A percentile compares a stretch with the other conserved stretches of the same genome.
These are phyloP conservation scores for Penicillium angulare DNA, from an alignment of 495 filamentous ascomycete genomes.

Conservation along the genomic window DNA sequence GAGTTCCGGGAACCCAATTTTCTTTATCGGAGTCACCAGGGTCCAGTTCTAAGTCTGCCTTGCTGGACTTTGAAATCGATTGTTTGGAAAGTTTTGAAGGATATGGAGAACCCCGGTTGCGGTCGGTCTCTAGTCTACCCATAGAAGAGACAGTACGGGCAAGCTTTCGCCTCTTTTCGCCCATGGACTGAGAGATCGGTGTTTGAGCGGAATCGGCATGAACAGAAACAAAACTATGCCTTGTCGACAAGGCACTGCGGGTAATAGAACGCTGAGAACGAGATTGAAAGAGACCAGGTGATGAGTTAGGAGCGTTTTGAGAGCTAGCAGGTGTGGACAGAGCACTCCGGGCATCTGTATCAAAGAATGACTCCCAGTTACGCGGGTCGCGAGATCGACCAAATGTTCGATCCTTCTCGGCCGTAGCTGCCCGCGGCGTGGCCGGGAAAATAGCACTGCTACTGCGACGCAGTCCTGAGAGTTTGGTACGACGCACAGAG, in stretches of 20 bases:
- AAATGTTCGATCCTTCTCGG: constrained; percentile 40
- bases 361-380: constrained; percentile 81
- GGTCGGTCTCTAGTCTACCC: constrained; percentile 60
- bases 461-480: constrained; percentile 59
- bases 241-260: constrained; percentile 32
- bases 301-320: constrained; percentile 68
- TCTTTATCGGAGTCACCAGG: constrained; percentile 86
- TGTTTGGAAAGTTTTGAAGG: constrained; percentile 24
- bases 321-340: constrained; percentile 69
- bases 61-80: constrained; percentile 24
- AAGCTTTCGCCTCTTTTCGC: constrained; percentile 63
- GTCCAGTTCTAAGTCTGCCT: constrained; percentile 41
- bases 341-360: constrained; percentile 67
- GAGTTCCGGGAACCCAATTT: constrained; percentile 73
- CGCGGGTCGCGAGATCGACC: constrained; percentile 80
- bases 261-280: constrained; percentile 50
- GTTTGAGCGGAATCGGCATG: constrained; percentile 47
- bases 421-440: constrained; percentile 26
- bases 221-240: constrained; percentile 55
- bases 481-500: constrained; percentile 49
- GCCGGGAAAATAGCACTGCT: constrained; percentile 53
- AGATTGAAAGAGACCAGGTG: constrained; percentile 70
- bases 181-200: constrained; percentile 38
- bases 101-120: constrained; percentile 17
- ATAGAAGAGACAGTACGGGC: constrained; percentile 62